Percentiles rank a stretch among this genome's conserved stretches.
Conservation (phyloP, 73 alveolate species). For the Paramecium octaurelia region DNA sequence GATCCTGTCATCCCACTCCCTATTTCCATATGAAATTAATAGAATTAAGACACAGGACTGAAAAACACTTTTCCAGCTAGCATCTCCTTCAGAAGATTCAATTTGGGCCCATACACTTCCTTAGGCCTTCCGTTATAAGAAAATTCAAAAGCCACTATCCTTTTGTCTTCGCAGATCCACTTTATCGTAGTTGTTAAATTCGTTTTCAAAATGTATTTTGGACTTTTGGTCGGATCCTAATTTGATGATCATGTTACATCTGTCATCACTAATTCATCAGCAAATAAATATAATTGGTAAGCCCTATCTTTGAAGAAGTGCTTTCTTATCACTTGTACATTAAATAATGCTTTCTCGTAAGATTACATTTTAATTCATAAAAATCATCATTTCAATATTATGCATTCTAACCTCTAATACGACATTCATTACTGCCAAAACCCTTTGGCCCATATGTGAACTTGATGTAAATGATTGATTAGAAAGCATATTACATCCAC, state of each 20-base stretch:
- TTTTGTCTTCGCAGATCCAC: not conserved
- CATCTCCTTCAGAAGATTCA: slow-evolving; percentile 8
- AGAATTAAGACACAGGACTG: not conserved
- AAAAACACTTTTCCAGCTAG: slow-evolving; percentile 23
- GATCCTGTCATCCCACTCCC: slow-evolving; percentile 35
- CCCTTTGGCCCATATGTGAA: not conserved
- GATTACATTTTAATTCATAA: not conserved
- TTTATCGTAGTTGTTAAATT: slow-evolving; percentile 5
- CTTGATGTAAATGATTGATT: not conserved
- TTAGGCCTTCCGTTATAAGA: not conserved
- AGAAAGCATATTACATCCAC: not conserved
- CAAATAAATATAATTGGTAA: slow-evolving; percentile 6
- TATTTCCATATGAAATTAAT: not conserved
- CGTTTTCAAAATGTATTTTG: not conserved
- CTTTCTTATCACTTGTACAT: not conserved
- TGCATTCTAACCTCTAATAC: not conserved
- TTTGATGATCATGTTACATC: not conserved
- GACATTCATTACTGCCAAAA: not conserved
- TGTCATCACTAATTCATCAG: slow-evolving; percentile 10
- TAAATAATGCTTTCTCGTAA: slow-evolving; percentile 24
- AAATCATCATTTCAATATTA: not conserved
- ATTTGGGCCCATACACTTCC: not conserved
- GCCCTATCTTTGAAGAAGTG: not conserved
- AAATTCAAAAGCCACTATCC: slow-evolving; percentile 21
- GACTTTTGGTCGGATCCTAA: not conserved